Conservation (phyloP, 495 filamentous ascomycete genomes). For the Aspergillus ostianus region DNA sequence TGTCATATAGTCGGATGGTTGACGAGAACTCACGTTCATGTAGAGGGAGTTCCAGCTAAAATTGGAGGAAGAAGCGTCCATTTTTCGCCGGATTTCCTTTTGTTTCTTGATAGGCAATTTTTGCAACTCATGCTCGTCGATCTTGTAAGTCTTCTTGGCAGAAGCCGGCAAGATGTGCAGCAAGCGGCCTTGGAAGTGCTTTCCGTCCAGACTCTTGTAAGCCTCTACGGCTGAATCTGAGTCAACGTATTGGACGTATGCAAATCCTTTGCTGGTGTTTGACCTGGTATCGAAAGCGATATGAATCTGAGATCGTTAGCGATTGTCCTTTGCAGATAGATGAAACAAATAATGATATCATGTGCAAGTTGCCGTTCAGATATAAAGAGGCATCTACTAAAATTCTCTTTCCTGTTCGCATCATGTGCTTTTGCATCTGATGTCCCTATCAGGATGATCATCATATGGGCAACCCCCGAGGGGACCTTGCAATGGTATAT, state of each 20-base stretch:
- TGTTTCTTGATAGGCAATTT: constrained; percentile 94
- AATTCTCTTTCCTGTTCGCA: constrained; percentile 64
- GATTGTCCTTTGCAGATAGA: constrained; percentile 22
- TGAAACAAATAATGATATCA: constrained; percentile 41
- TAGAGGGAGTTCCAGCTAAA: constrained; percentile 98
- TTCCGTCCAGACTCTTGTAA: constrained; percentile 70
- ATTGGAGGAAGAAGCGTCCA: constrained; percentile 67
- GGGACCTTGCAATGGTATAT: constrained; percentile 3
- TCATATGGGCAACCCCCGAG: constrained; percentile 56
- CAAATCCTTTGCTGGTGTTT: constrained; percentile 79
- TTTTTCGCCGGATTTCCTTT: constrained; percentile 78
- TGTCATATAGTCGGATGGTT: background rate
- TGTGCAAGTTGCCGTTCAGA: constrained; percentile 47
- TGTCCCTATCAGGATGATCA: constrained; percentile 99
- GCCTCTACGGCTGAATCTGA: constrained; percentile 72
- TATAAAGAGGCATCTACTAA: constrained; percentile 75
- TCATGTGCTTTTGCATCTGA: constrained; percentile 77
- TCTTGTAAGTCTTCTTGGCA: constrained; percentile 72
- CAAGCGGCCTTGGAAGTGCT: constrained; percentile 86
- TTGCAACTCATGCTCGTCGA: constrained; percentile 84
- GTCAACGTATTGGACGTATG: constrained; percentile 74
- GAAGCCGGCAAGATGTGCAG: constrained; percentile 83
- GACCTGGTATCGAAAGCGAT: constrained; percentile 65
- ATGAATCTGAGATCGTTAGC: constrained; percentile 68
- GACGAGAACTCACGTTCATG: constrained; percentile 70